phyloP scores from a whole-genome alignment of 768 basidiomycete species.

The Roridomyces roridus region DNA sequence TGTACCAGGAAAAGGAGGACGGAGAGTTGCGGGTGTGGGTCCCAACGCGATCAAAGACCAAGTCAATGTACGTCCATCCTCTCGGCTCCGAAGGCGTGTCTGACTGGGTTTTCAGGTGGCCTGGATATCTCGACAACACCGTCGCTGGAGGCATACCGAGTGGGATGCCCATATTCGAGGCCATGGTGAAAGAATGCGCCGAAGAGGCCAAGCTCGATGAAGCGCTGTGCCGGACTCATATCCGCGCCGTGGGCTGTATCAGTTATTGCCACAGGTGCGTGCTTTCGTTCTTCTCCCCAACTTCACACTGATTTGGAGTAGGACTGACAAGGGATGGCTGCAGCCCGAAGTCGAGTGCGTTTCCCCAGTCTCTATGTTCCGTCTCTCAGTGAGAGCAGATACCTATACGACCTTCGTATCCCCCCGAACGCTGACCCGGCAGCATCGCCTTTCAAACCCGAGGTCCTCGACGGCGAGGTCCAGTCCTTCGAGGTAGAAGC shows the following conservation, averaged over 20 bases:
- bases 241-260: slow-evolving; percentile 68
- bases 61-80: slow-evolving; percentile 85
- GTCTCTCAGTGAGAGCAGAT: slow-evolving; percentile 49
- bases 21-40: slow-evolving; percentile 77
- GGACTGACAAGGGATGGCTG: slow-evolving; percentile 75
- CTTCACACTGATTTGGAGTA: slow-evolving; percentile 28
- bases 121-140: slow-evolving; percentile 87
- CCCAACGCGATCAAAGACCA: slow-evolving; percentile 83
- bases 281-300: background rate
- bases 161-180: slow-evolving; percentile 73
- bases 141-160: slow-evolving; percentile 92
- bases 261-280: slow-evolving; percentile 81
- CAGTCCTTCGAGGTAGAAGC: slow-evolving; percentile 84
- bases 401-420: slow-evolving; percentile 82
- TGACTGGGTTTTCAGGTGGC: slow-evolving; percentile 80
- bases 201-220: slow-evolving; percentile 90
- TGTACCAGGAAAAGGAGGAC: slow-evolving; percentile 62
- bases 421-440: slow-evolving; percentile 56
- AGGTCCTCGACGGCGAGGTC: slow-evolving; percentile 90
- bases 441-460: slow-evolving; percentile 56
- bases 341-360: slow-evolving; percentile 87
- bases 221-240: slow-evolving; percentile 62
- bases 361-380: background rate
- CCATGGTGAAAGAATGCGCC: slow-evolving; percentile 88
- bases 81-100: no score